These are phyloP conservation scores for Ustulina deusta DNA, from an alignment of 2,329 filamentous ascomycete genomes.

Conservation along the genomic window DNA sequence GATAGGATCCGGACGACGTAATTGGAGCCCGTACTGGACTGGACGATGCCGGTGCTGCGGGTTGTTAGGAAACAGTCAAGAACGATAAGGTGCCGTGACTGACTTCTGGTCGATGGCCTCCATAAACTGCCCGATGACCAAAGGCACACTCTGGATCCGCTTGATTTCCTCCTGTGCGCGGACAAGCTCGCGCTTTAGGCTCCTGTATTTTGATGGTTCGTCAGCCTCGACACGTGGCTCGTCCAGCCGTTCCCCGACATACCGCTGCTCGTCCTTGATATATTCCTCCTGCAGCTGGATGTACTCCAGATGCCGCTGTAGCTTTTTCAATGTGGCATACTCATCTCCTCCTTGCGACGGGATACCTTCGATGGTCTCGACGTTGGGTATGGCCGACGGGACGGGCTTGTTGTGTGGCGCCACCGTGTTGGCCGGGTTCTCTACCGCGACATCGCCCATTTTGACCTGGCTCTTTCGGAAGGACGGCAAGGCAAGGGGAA, in stretches of 20 bases:
- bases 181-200: conserved; percentile 95
- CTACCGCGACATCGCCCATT: conserved; percentile 91
- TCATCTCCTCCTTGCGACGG: conserved; percentile 87
- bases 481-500: background rate
- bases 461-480: conserved; percentile 46
- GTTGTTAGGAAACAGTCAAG: conserved; percentile 12
- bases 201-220: conserved; percentile 64
- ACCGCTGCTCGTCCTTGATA: conserved; percentile 99
- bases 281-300: conserved; percentile 99
- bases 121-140: conserved; percentile 99
- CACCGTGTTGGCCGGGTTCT: conserved; percentile 80
- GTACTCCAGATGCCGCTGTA: conserved; percentile 97
- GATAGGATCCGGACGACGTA: conserved; percentile 99
- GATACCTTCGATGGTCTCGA: conserved; percentile 89
- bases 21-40: conserved; percentile 98
- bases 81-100: conserved; percentile 46
- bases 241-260: conserved; percentile 40
- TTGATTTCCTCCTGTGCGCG: conserved; percentile 99
- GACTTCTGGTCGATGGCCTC: conserved; percentile 99
- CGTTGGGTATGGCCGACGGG: conserved; percentile 84
- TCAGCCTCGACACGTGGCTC: conserved; percentile 34
- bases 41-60: conserved; percentile 91
- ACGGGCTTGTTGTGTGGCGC: conserved; percentile 84
- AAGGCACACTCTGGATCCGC: conserved; percentile 95
- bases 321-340: conserved; percentile 94